Percentiles rank a stretch among this genome's conserved stretches.
phyloP scores from a whole-genome alignment of 1,139 yeast species.

The Magnusiomyces sp. region DNA sequence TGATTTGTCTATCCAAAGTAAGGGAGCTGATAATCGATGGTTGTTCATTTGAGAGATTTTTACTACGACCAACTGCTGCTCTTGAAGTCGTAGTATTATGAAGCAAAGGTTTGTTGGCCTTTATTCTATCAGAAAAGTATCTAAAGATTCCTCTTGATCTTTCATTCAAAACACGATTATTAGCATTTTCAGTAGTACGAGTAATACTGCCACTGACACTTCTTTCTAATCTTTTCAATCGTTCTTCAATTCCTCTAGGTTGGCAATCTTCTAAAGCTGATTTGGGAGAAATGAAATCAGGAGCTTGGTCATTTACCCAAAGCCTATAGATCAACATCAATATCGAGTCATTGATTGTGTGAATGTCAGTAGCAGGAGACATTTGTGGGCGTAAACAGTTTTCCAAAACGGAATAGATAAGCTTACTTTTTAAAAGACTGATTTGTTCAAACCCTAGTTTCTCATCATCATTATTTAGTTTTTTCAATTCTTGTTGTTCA shows the following conservation, averaged over 20 bases:
- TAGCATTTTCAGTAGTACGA: too few relatives aligned
- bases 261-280: background rate
- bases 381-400: slow-evolving; percentile 26
- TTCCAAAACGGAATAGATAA: slow-evolving; percentile 24
- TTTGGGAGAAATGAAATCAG: background rate
- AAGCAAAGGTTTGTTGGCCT: too few relatives aligned
- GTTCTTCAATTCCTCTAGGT: background rate
- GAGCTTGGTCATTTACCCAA: slow-evolving; percentile 16
- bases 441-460: too few relatives aligned
- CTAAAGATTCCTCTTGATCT: too few relatives aligned
- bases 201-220: too few relatives aligned
- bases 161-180: too few relatives aligned
- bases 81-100: too few relatives aligned
- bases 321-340: slow-evolving; percentile 24
- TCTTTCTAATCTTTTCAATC: background rate
- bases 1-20: background rate
- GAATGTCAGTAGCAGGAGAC: slow-evolving; percentile 6
- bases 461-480: too few relatives aligned
- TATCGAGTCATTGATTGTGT: background rate
- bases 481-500: slow-evolving; percentile 13
- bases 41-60: background rate
- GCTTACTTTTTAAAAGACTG: slow-evolving; percentile 18
- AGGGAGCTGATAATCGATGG: slow-evolving; percentile 8
- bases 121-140: too few relatives aligned
- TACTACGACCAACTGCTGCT: too few relatives aligned